Percentiles rank a stretch among this genome's conserved stretches.
These are phyloP conservation scores for Ochromonas danica DNA, from an alignment of 108 stramenopile species.

Conservation along the genomic window DNA sequence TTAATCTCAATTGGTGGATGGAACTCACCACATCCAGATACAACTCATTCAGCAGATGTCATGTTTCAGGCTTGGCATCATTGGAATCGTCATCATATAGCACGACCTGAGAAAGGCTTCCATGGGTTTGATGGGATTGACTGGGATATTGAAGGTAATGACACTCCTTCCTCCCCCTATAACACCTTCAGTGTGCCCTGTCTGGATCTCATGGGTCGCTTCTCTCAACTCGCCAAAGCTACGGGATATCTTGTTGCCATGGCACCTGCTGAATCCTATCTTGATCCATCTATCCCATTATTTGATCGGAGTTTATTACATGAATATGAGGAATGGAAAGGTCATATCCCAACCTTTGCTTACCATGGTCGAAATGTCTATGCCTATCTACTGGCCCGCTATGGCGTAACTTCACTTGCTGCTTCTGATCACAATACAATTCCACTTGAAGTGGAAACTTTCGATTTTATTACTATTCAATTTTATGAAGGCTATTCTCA, in stretches of 20 bases:
- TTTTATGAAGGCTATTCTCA: conserved; percentile 29
- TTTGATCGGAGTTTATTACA: conserved; percentile 23
- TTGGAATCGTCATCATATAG: not conserved
- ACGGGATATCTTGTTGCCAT: conserved; percentile 27
- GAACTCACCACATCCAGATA: conserved; percentile 35
- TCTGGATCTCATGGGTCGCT: conserved; percentile 24
- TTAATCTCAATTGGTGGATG: conserved; percentile 36
- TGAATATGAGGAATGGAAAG: conserved; percentile 28
- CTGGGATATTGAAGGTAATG: conserved; percentile 37
- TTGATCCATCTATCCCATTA: conserved; percentile 2
- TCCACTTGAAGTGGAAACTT: not conserved
- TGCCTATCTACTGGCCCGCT: conserved; percentile 20
- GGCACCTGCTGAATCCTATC: conserved; percentile 34
- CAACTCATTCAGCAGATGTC: not conserved
- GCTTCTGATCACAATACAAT: not conserved
- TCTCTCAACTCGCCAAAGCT: conserved; percentile 28
- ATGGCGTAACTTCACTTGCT: not conserved
- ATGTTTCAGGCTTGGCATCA: conserved; percentile 1
- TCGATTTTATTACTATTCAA: conserved; percentile 32
- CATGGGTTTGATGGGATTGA: conserved; percentile 27
- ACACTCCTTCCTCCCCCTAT: not conserved
- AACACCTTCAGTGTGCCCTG: not conserved
- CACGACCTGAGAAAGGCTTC: not conserved
- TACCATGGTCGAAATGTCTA: conserved; percentile 30
- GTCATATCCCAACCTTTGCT: not conserved